Conservation (phyloP, 179 eudicot genomes). For the Silene vulgaris region DNA sequence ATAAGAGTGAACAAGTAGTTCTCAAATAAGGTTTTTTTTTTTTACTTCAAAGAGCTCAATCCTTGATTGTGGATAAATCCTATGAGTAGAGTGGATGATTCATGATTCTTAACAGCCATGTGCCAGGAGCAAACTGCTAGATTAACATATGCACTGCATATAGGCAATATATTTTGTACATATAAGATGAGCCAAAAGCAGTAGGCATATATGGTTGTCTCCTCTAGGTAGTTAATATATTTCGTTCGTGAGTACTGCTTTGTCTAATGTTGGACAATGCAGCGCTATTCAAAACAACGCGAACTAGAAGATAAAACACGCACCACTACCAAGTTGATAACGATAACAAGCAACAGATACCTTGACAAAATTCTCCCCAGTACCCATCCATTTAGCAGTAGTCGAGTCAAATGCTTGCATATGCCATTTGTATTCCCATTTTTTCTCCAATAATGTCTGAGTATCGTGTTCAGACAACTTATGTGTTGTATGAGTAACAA, state of each 20-base stretch:
- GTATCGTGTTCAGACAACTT: conserved; percentile 49
- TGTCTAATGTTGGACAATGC: not conserved
- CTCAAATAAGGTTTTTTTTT: too few relatives aligned
- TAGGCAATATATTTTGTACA: not conserved
- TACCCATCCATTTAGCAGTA: conserved; percentile 70
- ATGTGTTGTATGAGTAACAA: conserved; percentile 48
- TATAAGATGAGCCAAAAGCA: not conserved
- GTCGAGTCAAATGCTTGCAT: conserved; percentile 47
- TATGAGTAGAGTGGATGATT: too few relatives aligned
- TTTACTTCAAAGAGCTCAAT: too few relatives aligned
- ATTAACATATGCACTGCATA: too few relatives aligned
- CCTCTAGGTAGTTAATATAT: not conserved
- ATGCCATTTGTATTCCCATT: conserved; percentile 78
- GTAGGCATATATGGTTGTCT: not conserved
- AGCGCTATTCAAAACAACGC: not conserved
- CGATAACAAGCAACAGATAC: conserved; percentile 29
- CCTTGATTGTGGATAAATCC: too few relatives aligned
- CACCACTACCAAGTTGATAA: conserved; percentile 1
- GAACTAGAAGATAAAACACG: not conserved
- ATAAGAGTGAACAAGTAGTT: too few relatives aligned
- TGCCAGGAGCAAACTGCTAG: too few relatives aligned
- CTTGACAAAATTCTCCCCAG: conserved; percentile 53
- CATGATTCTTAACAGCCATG: too few relatives aligned
- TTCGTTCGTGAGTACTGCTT: not conserved
- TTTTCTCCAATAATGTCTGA: conserved; percentile 46